Percentiles rank a stretch among this genome's conserved stretches.
Conservation (phyloP, 2,329 filamentous ascomycete genomes). For the Myrmaecium sp. region DNA sequence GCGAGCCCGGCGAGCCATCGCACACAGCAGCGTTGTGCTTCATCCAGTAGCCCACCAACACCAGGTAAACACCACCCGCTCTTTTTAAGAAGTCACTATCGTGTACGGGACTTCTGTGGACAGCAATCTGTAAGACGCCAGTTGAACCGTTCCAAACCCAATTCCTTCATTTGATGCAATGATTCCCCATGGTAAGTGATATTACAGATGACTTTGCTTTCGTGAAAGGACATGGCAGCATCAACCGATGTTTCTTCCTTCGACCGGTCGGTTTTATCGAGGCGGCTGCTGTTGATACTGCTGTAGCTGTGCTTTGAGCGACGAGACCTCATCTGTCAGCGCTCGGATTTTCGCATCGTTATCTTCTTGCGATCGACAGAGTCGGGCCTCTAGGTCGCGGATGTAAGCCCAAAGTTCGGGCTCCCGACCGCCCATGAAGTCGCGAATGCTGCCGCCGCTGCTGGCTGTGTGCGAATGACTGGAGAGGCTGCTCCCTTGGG, state of each 20-base stretch:
- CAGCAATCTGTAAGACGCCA: constrained; percentile 4
- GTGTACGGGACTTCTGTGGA: constrained; percentile 12
- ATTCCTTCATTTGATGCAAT: too few relatives aligned
- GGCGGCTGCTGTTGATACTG: neutral
- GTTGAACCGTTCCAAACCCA: neutral
- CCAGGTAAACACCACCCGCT: constrained; percentile 2
- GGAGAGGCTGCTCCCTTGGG: constrained; percentile 26
- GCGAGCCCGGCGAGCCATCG: too few relatives aligned
- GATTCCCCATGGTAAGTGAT: too few relatives aligned
- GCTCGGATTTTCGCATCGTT: constrained; percentile 27
- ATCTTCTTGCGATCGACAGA: constrained; percentile 30
- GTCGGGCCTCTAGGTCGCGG: constrained; percentile 45
- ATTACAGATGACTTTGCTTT: constrained; percentile 5
- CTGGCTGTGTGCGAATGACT: constrained; percentile 33
- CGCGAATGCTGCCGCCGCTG: constrained; percentile 45
- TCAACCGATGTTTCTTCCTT: constrained; percentile 2
- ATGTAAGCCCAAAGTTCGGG: constrained; percentile 54
- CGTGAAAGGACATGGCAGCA: constrained; percentile 3
- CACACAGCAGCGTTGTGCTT: too few relatives aligned
- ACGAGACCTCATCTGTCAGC: constrained; percentile 27
- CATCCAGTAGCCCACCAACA: constrained; percentile 2
- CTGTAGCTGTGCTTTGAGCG: constrained; percentile 19
- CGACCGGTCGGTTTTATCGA: constrained; percentile 1
- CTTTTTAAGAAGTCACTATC: constrained; percentile 9
- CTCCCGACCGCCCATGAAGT: constrained; percentile 40